Base-by-base conservation (phyloP, 768 basidiomycete genomes). In the Suillus variegatus region DNA sequence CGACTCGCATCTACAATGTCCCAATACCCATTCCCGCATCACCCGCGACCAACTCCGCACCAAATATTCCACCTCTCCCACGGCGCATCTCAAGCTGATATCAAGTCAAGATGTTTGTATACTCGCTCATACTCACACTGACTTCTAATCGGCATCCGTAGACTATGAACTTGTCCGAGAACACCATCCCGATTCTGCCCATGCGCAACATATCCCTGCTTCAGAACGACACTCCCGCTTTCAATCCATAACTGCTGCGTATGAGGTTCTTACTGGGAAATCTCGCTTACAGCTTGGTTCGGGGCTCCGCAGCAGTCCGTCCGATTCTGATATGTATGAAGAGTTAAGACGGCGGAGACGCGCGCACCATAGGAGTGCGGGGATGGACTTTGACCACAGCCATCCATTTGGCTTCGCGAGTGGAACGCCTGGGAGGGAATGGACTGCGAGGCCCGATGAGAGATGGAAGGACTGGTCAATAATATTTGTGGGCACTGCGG, bases 111-210 rank as follows among this genome's bases (percentile, higher is more conserved):
- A 74, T 92, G 90, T 91, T 71, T 72, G 88, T 80, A 60, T 57
- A 36, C 10, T 47, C 40, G 43, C 36, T 49, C 47, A 40, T 38
- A 10, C 61, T 38, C 22, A 54, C 43, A 57, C 35, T 47, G 36
- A 35, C 28, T 57, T 60, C 14, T 65, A 22, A 43, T 57, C 25
- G 58, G 28, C 41, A 20, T 62, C 20, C 13, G 49, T 66, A 91
- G 91, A 92, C 73, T 92, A 88, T 69, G 91, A 92, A 38, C 84
- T 93, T 47, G 91, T 90, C 46, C 86, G 88, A 54, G 72, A 80
- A 12, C 85, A 92, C 71, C 92, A 93, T 70, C 91, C 92, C 4
- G 91, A 93, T 73, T 85, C 86, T 4, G 77, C 80, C 4, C 72
- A 77, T 12, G 79, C 81, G 35, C 81, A 80, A 7, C 63, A 69